Conservation (phyloP, 2,329 filamentous ascomycete genomes). For the Drechslera avenae region DNA sequence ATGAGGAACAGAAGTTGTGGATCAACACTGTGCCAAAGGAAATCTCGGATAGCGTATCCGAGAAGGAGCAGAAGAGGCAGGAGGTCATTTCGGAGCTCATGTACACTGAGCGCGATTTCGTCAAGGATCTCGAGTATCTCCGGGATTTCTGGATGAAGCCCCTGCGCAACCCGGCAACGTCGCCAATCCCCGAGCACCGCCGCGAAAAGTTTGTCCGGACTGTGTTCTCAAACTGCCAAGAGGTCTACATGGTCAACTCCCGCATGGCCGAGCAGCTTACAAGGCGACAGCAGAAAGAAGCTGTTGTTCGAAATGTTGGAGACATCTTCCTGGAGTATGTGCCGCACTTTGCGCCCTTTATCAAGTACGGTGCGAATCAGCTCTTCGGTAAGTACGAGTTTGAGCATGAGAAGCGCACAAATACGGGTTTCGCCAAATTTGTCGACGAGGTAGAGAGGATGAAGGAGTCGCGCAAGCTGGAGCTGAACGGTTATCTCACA, state of each 20-base stretch:
- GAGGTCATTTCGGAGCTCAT: conserved; percentile 98
- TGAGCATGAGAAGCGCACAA: conserved; percentile 89
- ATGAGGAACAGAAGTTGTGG: conserved; percentile 98
- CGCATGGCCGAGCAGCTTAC: conserved; percentile 87
- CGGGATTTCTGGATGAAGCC: conserved; percentile 99
- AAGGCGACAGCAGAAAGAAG: conserved; percentile 84
- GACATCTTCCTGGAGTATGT: conserved; percentile 94
- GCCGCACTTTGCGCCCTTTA: conserved; percentile 92
- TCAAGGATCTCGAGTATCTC: conserved; percentile 97
- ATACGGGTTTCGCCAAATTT: conserved; percentile 83
- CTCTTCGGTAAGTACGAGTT: conserved; percentile 97
- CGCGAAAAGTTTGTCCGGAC: conserved; percentile 90
- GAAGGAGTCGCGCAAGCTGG: conserved; percentile 94
- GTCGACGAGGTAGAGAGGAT: conserved; percentile 95
- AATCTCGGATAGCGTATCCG: conserved; percentile 84
- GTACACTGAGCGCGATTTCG: conserved; percentile 98
- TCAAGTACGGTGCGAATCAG: conserved; percentile 93
- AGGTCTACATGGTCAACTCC: conserved; percentile 91
- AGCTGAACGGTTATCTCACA: conserved; percentile 95
- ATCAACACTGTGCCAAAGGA: conserved; percentile 98
- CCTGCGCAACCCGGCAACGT: conserved; percentile 69
- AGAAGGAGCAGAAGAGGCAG: conserved; percentile 94
- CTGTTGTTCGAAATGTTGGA: conserved; percentile 85
- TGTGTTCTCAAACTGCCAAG: conserved; percentile 95
- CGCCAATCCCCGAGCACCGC: conserved; percentile 85